These are phyloP conservation scores for Pythium dissotocum DNA, from an alignment of 352 stramenopile species.

Conservation along the genomic window DNA sequence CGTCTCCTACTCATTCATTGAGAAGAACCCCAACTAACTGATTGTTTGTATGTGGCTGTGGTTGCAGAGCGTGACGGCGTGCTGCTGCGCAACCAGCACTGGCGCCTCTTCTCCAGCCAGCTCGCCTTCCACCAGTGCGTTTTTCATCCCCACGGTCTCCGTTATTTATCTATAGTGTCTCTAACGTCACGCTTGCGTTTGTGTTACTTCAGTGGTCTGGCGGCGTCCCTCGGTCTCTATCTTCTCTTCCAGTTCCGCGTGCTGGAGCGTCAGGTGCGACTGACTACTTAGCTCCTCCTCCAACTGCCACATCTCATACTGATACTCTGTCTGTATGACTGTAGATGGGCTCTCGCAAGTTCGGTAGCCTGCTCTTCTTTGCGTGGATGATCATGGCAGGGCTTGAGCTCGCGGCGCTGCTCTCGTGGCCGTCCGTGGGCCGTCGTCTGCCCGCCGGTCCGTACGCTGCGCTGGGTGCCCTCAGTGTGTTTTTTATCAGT, in stretches of 20 bases:
- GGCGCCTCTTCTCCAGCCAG: slow-evolving; percentile 69
- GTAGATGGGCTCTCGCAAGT: slow-evolving; percentile 86
- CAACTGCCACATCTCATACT: neutral
- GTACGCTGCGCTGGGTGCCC: slow-evolving; percentile 72
- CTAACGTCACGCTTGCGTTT: neutral
- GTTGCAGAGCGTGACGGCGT: slow-evolving; percentile 57
- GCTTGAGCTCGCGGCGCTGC: slow-evolving; percentile 49
- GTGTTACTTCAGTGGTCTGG: slow-evolving; percentile 51
- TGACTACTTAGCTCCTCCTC: neutral
- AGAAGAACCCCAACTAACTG: no score
- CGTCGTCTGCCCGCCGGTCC: slow-evolving; percentile 55
- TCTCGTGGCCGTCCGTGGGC: slow-evolving; percentile 39
- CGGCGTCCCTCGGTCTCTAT: slow-evolving; percentile 79
- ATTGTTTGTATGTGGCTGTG: neutral
- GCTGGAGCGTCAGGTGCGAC: slow-evolving; percentile 61
- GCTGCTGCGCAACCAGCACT: slow-evolving; percentile 59
- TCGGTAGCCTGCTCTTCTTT: slow-evolving; percentile 75
- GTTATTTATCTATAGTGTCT: neutral
- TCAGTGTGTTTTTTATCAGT: slow-evolving; percentile 82
- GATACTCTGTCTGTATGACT: neutral
- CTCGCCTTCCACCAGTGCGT: slow-evolving; percentile 74
- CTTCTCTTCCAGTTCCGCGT: slow-evolving; percentile 86
- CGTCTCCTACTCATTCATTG: no score
- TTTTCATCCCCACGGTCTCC: neutral
- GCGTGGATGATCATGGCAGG: slow-evolving; percentile 49